These are phyloP conservation scores for Acorus gramineus DNA, from an alignment of 106 monocot genomes.

Conservation along the genomic window DNA sequence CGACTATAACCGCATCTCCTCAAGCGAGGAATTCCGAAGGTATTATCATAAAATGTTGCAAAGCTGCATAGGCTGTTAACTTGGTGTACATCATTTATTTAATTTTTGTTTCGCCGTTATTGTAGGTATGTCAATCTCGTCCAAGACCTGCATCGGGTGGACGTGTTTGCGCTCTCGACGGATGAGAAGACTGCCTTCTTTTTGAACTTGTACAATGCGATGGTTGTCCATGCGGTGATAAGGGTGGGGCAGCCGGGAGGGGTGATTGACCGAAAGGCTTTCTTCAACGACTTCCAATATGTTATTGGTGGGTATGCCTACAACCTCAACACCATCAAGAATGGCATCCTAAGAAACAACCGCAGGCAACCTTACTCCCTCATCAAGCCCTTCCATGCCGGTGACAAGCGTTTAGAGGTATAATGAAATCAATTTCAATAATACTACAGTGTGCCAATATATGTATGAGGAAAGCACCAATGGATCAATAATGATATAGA, in stretches of 20 bases:
- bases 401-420: conserved; percentile 67
- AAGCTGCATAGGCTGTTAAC: too few relatives aligned
- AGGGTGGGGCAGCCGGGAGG: conserved; percentile 52
- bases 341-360: conserved; percentile 88
- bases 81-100: background rate
- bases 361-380: conserved; percentile 68
- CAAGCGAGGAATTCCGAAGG: conserved; percentile 93
- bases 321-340: conserved; percentile 67
- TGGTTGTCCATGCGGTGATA: conserved; percentile 82
- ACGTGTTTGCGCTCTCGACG: conserved; percentile 39
- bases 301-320: conserved; percentile 75
- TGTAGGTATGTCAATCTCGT: conserved; percentile 62
- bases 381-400: conserved; percentile 46
- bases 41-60: conserved; percentile 1
- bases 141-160: conserved; percentile 75
- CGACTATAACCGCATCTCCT: conserved; percentile 53
- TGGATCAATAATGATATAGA: too few relatives aligned
- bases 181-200: conserved; percentile 70
- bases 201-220: conserved; percentile 89
- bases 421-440: too few relatives aligned
- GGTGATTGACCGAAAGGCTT: conserved; percentile 54
- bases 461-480: too few relatives aligned
- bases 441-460: too few relatives aligned
- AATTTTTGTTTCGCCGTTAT: background rate
- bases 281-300: conserved; percentile 82